Base-by-base conservation (phyloP, 495 filamentous ascomycete genomes). In the Penicillium dipodomyicola region DNA sequence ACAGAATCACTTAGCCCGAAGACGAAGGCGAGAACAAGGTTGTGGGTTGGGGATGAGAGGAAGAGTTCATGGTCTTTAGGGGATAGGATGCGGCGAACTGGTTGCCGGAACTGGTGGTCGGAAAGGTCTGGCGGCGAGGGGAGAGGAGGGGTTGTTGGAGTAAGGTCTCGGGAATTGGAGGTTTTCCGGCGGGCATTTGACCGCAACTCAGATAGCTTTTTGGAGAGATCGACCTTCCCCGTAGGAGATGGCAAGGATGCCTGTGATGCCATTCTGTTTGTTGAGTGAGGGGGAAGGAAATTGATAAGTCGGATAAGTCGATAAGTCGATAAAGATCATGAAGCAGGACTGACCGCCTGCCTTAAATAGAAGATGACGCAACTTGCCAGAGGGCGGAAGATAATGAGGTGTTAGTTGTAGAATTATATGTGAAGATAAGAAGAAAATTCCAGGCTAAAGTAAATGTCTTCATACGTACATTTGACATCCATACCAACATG, bases 1-100 rank as follows among this genome's bases (percentile, higher is more conserved):
- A 95, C 89, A 0, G 88, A 84, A 57, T 97, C 92, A 40, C 91
- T 85, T 40, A 97, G 86, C 32, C 82, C 80, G 64, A 96, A 96
- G 59, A 96, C 81, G 65, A 96, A 99, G 19, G 87, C 82, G 22
- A 88, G 67, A 49, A 99, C 77, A 6, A 97, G 84, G 4, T 72
- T 79, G 68, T 92, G 88, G 7, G 92, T 89, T 0, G 87, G 81
- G 0, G 93, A 97, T 12, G 82, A 71, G 9, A 90, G 80, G 68
- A 96, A 99, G 7, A 90, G 72, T 14, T 89, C 81, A 67, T 94
- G 92, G 65, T 99, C 95, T 43, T 82, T 71, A 2, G 76, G 71
- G 4, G 91, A 90, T 23, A 97, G 74, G 51, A 99, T 96, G 8
- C 91, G 84, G 47, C 92, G 80, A 15, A 70, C 77, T 27, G 94